Percentiles rank a stretch among this genome's conserved stretches.
Conservation (phyloP, 2,329 filamentous ascomycete species). For the Hysterium pulicare region DNA sequence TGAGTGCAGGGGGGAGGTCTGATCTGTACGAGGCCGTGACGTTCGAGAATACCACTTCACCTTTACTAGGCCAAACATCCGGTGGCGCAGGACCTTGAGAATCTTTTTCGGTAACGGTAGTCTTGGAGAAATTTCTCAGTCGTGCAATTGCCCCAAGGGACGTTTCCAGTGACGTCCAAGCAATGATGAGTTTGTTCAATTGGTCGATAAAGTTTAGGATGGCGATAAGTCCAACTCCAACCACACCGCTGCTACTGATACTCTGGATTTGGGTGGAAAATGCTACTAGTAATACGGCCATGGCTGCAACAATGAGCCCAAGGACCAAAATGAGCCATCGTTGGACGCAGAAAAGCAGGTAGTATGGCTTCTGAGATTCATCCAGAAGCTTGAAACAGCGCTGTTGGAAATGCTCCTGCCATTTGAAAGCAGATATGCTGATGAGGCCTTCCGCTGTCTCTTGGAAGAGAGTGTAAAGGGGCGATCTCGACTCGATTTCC, state of each 20-base stretch:
- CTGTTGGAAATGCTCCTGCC: constrained; percentile 21
- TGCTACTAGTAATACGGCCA: constrained; percentile 27
- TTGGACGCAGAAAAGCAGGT: constrained; percentile 39
- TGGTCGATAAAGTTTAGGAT: too few species aligned
- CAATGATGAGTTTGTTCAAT: too few species aligned
- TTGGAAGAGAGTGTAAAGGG: constrained; percentile 47
- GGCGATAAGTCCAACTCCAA: too few species aligned
- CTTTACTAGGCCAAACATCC: constrained; percentile 32
- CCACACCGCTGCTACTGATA: too few species aligned
- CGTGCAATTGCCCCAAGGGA: too few species aligned
- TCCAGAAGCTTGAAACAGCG: constrained; percentile 23
- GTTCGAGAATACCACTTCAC: constrained; percentile 31
- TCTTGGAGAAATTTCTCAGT: too few species aligned
- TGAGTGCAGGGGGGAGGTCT: background rate
- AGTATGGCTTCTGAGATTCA: constrained; percentile 35
- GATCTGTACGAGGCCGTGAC: constrained; percentile 11
- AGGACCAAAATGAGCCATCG: constrained; percentile 37
- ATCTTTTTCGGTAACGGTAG: too few species aligned
- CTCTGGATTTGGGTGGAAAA: constrained; percentile 41
- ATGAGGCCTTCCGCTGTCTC: constrained; percentile 46
- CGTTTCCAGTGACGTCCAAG: too few species aligned
- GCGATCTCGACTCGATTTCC: constrained; percentile 48
- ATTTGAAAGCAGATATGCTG: constrained; percentile 49
- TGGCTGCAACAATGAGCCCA: constrained; percentile 26
- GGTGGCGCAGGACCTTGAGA: constrained; percentile 12